Evolutionary conservation across 495 filamentous ascomycete genomes (phyloP), one percentile per base, ranked within the genome.

Genomic region (Margaritispora aquatica): DNA sequence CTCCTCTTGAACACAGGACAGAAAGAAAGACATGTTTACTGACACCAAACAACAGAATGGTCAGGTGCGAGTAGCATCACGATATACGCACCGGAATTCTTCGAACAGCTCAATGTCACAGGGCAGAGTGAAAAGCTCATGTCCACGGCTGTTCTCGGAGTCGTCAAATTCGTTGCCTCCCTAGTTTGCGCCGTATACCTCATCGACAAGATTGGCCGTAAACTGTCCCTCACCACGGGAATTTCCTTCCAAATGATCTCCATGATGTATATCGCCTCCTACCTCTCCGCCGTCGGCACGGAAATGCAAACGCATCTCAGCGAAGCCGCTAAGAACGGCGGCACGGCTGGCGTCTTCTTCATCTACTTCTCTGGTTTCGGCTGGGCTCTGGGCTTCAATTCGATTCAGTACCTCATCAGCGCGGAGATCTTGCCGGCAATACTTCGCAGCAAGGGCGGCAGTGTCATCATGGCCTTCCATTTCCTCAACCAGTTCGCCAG

Each of bases 401-500:
- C 75, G 7, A 88, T 89, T 76, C 87, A 88, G 64, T 91, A 89
- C 59, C 77, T 91, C 1, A 77, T 90, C 49, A 88, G 85, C 21
- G 83, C 86, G 0, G 88, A 92, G 66, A 78, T 92, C 31, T 92
- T 88, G 70, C 87, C 88, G 0, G 71, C 88, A 11, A 72, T 76
- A n/a, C 75, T 84, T 11, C 71, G 81, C 1, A 74, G 78, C 13
- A 63, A 81, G 22, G 74, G 75, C 44, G 74, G 78, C 8, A 75
- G 74, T 1, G 64, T 84, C 38, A 74, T 75, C 19, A 81, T 83
- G 71, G 73, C 69, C 24, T 75, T 89, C 55, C 86, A 90, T 65
- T 89, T 88, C 68, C 84, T 75, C 27, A 88, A 88, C 61, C 86
- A 89, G 69, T 90, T 88, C 58, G 87, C 85, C 36, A 88, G 87